Evolutionary conservation across 331 rosid genomes (phyloP).

Genomic region (Acacia pycnantha): DNA sequence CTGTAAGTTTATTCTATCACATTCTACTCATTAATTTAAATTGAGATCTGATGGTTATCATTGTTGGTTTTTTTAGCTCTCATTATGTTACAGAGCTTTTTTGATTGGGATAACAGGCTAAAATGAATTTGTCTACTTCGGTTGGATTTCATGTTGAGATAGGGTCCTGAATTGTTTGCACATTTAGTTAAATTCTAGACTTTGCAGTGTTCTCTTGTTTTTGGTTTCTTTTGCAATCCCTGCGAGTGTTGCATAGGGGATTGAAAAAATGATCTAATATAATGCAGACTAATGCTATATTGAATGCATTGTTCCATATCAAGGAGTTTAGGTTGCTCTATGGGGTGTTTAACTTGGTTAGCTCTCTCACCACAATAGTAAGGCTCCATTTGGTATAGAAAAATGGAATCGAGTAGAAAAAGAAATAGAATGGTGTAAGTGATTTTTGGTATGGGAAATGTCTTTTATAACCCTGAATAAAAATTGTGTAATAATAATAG

Average conservation of each 20-base stretch:
- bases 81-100: constrained; percentile 14
- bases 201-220: not conserved
- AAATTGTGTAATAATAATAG: not conserved
- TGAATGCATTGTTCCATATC: not conserved
- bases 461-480: not conserved
- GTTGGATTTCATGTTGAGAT: not conserved
- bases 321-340: not conserved
- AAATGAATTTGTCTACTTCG: not conserved
- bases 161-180: not conserved
- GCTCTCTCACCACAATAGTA: not conserved
- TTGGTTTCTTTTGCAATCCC: not conserved
- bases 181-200: not conserved
- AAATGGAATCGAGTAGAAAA: not conserved
- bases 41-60: constrained; percentile 23
- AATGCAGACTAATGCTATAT: not conserved
- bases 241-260: not conserved
- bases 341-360: not conserved
- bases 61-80: not conserved
- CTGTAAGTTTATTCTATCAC: constrained; percentile 51
- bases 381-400: not conserved
- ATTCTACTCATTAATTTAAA: constrained; percentile 19
- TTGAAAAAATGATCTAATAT: not conserved
- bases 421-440: not conserved
- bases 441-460: not conserved
- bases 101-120: not conserved